Evolutionary conservation across 2,329 filamentous ascomycete genomes (phyloP).

Genomic region (Botryotinia convoluta): DNA sequence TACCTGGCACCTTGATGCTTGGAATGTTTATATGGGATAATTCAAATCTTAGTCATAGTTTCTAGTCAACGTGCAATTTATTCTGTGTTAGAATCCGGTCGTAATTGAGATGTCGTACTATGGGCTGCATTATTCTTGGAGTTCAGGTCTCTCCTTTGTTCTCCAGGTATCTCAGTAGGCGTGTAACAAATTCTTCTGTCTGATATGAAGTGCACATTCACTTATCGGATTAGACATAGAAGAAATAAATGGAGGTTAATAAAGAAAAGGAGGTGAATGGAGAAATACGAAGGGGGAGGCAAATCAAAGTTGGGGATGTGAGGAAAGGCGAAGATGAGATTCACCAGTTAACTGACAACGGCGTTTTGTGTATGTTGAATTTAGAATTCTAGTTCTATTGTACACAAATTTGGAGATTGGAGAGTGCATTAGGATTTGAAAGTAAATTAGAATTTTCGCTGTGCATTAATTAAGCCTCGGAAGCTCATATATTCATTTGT

Average conservation of each 20-base stretch:
- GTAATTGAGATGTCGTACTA: not conserved
- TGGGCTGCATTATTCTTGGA: not conserved
- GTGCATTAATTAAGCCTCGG: too few relatives aligned
- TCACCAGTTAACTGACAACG: not conserved
- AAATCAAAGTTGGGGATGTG: not conserved
- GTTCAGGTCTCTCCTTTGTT: not conserved
- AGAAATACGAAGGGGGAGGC: not conserved
- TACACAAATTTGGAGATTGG: not conserved
- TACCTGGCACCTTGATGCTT: not conserved
- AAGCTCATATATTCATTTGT: not conserved
- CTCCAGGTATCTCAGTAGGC: rapidly evolving
- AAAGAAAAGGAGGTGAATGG: not conserved
- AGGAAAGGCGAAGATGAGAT: not conserved
- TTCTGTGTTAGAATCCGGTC: not conserved
- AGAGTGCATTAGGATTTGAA: not conserved
- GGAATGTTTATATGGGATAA: not conserved
- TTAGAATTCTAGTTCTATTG: rapidly evolving
- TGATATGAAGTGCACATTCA: not conserved
- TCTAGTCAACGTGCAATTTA: not conserved
- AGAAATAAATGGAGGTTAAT: not conserved
- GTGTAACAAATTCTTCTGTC: not conserved
- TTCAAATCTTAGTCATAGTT: not conserved
- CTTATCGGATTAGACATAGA: not conserved
- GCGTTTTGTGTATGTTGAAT: not conserved
- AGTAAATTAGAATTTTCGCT: not conserved